Percentiles rank a stretch among this genome's conserved stretches.
Evolutionary conservation across 495 filamentous ascomycete genomes (phyloP).

Genomic region (Podospora bellae-mahoneyi): DNA sequence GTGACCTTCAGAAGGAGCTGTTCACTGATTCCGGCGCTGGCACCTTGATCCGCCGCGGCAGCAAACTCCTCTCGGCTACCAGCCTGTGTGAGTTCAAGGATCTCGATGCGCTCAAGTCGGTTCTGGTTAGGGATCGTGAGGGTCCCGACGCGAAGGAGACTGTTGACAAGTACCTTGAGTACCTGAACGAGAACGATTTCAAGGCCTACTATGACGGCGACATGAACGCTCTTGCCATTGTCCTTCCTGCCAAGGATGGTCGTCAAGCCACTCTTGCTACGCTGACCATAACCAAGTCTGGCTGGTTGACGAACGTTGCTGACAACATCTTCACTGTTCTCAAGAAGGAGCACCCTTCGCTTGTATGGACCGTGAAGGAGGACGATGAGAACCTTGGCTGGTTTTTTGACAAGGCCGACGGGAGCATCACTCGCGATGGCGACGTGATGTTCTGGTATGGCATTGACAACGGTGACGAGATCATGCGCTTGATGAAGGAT

Average conservation of each 20-base stretch:
- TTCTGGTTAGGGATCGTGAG: conserved; percentile 80
- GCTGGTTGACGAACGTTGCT: conserved; percentile 94
- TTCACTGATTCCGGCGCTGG: conserved; percentile 96
- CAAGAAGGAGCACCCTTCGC: conserved; percentile 85
- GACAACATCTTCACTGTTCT: conserved; percentile 94
- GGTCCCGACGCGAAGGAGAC: conserved; percentile 77
- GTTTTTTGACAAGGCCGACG: conserved; percentile 98
- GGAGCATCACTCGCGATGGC: conserved; percentile 77
- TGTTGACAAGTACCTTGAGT: conserved; percentile 81
- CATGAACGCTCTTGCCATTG: conserved; percentile 95
- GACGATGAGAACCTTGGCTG: conserved; percentile 97
- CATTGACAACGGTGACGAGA: conserved; percentile 77
- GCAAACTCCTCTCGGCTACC: conserved; percentile 76
- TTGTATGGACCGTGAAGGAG: conserved; percentile 95
- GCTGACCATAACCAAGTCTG: conserved; percentile 91
- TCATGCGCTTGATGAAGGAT: conserved; percentile 81
- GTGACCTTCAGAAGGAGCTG: conserved; percentile 89
- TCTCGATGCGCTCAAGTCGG: conserved; percentile 70
- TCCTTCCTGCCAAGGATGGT: conserved; percentile 63
- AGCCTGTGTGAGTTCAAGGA: conserved; percentile 78
- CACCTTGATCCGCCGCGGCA: conserved; percentile 88
- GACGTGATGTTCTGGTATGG: conserved; percentile 98
- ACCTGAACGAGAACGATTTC: conserved; percentile 71
- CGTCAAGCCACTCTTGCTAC: conserved; percentile 77
- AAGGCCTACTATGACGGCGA: conserved; percentile 93